Conservation (phyloP, 176 grass and related monocot species). For the Phragmites australis region DNA sequence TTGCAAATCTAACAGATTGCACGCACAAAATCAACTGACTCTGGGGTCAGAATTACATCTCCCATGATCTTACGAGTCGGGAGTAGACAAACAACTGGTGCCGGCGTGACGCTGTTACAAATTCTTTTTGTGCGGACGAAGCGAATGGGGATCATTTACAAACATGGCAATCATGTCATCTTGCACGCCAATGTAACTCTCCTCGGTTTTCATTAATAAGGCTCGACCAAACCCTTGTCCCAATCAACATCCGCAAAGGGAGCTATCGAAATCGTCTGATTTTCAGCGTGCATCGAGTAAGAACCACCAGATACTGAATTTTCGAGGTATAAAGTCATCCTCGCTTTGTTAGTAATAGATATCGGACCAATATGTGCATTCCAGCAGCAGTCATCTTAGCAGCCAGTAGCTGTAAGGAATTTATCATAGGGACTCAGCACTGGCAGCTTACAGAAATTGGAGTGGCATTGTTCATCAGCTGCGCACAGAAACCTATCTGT, state of each 20-base stretch:
- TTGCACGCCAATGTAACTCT: neutral
- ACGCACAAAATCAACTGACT: slow-evolving; percentile 17
- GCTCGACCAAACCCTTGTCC: neutral
- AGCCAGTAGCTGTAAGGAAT: slow-evolving; percentile 59
- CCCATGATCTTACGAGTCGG: neutral
- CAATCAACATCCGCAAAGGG: neutral
- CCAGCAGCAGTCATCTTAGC: slow-evolving; percentile 39
- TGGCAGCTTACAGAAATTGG: slow-evolving; percentile 65
- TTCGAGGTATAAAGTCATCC: neutral
- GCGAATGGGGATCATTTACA: neutral
- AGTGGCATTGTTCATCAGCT: slow-evolving; percentile 44
- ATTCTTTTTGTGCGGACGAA: neutral
- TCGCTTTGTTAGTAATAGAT: neutral
- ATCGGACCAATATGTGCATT: neutral
- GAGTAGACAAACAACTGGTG: neutral
- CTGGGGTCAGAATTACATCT: slow-evolving; percentile 1
- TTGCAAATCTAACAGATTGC: slow-evolving; percentile 21
- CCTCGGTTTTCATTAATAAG: neutral
- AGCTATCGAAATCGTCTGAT: neutral
- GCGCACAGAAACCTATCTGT: slow-evolving; percentile 15
- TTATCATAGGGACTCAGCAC: slow-evolving; percentile 74
- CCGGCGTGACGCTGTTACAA: neutral
- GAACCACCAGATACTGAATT: slow-evolving; percentile 9
- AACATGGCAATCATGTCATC: neutral
- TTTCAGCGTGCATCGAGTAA: slow-evolving; percentile 1